phyloP scores from a whole-genome alignment of 1,139 yeast genomes.

The Pichia sp. region DNA sequence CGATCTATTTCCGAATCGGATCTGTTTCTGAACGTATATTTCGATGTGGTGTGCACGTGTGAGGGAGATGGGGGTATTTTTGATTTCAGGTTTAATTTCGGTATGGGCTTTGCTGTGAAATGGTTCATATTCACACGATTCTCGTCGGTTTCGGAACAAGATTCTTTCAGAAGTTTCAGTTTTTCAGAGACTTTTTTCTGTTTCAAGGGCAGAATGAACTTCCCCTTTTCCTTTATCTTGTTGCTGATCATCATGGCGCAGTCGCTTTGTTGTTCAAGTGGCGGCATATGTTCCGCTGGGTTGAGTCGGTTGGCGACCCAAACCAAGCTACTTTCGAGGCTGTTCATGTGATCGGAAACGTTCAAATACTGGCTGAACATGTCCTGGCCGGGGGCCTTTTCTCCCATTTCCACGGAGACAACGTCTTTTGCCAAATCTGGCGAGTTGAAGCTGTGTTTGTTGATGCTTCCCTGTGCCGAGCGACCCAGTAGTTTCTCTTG shows the following conservation, averaged over 20 bases:
- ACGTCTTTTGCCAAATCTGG: background rate
- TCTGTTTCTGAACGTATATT: background rate
- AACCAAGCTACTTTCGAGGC: background rate
- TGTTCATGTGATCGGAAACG: background rate
- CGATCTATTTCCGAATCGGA: background rate
- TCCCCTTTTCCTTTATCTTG: background rate
- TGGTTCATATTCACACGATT: background rate
- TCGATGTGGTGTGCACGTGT: background rate
- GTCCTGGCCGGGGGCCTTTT: background rate
- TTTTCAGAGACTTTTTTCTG: conserved; percentile 2
- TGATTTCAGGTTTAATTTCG: background rate
- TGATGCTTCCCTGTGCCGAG: background rate
- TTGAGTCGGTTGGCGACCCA: background rate
- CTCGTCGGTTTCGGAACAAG: background rate
- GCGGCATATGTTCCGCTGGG: background rate
- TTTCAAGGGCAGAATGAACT: background rate
- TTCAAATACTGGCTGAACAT: background rate
- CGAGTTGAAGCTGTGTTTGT: background rate
- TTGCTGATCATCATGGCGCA: background rate
- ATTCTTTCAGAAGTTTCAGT: background rate
- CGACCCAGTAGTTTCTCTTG: background rate
- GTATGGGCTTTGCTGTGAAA: background rate
- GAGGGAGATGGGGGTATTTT: background rate
- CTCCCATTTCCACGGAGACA: background rate
- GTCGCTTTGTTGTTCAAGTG: background rate